phyloP scores from a whole-genome alignment of 768 basidiomycete species.

The Pisolithus microcarpus region DNA sequence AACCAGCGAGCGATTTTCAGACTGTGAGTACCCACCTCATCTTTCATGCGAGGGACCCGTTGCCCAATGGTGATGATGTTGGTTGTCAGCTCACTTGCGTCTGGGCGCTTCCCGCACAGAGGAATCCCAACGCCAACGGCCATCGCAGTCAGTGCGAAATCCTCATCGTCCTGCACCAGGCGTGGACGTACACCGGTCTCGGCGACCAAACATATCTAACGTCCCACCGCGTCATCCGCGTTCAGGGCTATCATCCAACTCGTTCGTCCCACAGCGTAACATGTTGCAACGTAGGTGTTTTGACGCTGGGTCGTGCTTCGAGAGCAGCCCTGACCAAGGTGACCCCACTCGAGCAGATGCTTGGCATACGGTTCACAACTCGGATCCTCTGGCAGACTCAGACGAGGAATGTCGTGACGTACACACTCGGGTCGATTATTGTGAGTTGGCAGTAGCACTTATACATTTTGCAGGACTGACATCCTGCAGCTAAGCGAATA shows the following conservation, averaged over 20 bases:
- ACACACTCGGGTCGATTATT: conserved; percentile 56
- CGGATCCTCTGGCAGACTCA: conserved; percentile 70
- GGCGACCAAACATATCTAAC: conserved; percentile 15
- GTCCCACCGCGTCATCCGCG: conserved; percentile 18
- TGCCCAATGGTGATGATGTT: too few species aligned
- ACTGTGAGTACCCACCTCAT: conserved; percentile 15
- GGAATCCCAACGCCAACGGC: conserved; percentile 16
- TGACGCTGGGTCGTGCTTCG: neutral
- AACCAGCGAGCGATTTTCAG: conserved; percentile 19
- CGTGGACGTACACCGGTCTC: conserved; percentile 19
- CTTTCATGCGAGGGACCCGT: too few species aligned
- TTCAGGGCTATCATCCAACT: conserved; percentile 16
- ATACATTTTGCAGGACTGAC: conserved; percentile 8
- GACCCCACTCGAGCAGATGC: conserved; percentile 42
- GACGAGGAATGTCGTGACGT: conserved; percentile 67
- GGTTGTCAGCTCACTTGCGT: too few species aligned
- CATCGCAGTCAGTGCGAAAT: conserved; percentile 10
- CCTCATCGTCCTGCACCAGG: conserved; percentile 17
- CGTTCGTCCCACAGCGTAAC: conserved; percentile 33
- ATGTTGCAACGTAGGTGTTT: conserved; percentile 60
- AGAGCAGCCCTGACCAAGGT: neutral
- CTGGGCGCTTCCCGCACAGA: too few species aligned
- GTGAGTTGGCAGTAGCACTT: conserved; percentile 30
- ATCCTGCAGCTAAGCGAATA: conserved; percentile 46
- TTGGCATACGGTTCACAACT: conserved; percentile 58